phyloP scores from a whole-genome alignment of 164 flowering plant species.

The Chloranthus sessilifolius region DNA sequence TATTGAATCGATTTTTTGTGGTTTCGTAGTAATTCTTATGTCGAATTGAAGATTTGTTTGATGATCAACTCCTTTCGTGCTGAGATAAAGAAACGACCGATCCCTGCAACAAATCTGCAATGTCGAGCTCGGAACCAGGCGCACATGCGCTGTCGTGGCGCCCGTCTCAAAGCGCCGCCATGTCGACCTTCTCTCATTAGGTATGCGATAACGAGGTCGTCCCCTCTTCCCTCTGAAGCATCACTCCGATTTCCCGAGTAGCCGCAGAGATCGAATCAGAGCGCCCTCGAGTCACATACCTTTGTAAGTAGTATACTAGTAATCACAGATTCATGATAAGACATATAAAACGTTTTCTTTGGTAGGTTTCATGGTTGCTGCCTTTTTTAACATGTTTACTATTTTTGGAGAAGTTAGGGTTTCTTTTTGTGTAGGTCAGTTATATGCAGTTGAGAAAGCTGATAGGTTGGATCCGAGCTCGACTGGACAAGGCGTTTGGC shows the following conservation, averaged over 20 bases:
- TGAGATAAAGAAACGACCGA: no score
- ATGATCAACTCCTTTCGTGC: no score
- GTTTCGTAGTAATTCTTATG: no score
- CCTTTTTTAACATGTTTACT: no score
- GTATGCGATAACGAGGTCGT: slow-evolving; percentile 96
- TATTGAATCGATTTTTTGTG: no score
- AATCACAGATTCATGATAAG: no score
- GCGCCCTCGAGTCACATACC: slow-evolving; percentile 90
- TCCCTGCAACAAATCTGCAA: no score
- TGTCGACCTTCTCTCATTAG: slow-evolving; percentile 70
- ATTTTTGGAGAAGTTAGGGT: no score
- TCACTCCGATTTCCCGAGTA: slow-evolving; percentile 84
- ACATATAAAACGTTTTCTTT: no score
- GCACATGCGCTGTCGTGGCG: slow-evolving; percentile 58
- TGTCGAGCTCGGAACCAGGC: slow-evolving; percentile 27
- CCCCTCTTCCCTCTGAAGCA: slow-evolving; percentile 75
- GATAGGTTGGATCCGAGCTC: slow-evolving; percentile 83
- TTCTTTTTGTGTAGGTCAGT: slow-evolving; percentile 74
- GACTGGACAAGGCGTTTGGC: slow-evolving; percentile 92
- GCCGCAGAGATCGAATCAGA: slow-evolving; percentile 82
- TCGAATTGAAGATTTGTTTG: no score
- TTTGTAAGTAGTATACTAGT: slow-evolving; percentile 75
- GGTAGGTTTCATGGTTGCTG: no score
- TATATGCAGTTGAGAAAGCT: slow-evolving; percentile 94
- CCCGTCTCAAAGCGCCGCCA: slow-evolving; percentile 78